A percentile compares a stretch with the other conserved stretches of the same genome.
phyloP scores from a whole-genome alignment of 495 filamentous ascomycete genomes.

The Aspergillus heteromorphus region DNA sequence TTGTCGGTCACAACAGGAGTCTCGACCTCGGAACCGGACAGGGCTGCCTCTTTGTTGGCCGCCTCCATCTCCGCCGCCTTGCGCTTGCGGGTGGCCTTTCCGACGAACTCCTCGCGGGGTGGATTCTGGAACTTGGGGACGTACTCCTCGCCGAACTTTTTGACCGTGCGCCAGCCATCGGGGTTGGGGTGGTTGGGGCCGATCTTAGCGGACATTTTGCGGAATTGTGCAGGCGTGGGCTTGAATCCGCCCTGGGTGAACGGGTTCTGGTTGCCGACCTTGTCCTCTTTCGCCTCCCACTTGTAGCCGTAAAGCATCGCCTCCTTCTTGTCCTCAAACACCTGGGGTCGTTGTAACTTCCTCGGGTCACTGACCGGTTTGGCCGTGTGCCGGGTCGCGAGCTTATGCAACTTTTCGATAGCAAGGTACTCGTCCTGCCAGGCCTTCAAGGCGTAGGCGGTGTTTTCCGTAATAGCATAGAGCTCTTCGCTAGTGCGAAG shows the following conservation, averaged over 20 bases:
- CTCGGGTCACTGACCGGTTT: slow-evolving; percentile 22
- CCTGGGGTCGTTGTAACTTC: slow-evolving; percentile 18
- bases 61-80: slow-evolving; percentile 38
- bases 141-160: slow-evolving; percentile 30
- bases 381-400: slow-evolving; percentile 34
- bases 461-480: slow-evolving; percentile 47
- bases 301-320: slow-evolving; percentile 41
- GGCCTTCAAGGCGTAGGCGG: slow-evolving; percentile 45
- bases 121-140: slow-evolving; percentile 43
- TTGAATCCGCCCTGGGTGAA: slow-evolving; percentile 42
- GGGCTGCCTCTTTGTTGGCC: slow-evolving; percentile 23
- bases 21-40: slow-evolving; percentile 10
- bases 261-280: slow-evolving; percentile 29
- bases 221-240: slow-evolving; percentile 34
- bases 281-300: slow-evolving; percentile 27
- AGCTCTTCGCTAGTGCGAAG: slow-evolving; percentile 42
- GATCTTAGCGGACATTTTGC: slow-evolving; percentile 35
- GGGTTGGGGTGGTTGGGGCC: slow-evolving; percentile 32
- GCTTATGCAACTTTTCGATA: slow-evolving; percentile 52
- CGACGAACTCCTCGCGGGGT: slow-evolving; percentile 46
- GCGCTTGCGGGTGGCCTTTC: slow-evolving; percentile 44
- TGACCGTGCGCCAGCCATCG: slow-evolving; percentile 33
- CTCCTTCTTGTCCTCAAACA: slow-evolving; percentile 40
- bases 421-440: slow-evolving; percentile 63
- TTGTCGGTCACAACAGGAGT: slow-evolving; percentile 25